Evolutionary conservation across 2,329 filamentous ascomycete species (phyloP).

Genomic region (Colletotrichum filicis): DNA sequence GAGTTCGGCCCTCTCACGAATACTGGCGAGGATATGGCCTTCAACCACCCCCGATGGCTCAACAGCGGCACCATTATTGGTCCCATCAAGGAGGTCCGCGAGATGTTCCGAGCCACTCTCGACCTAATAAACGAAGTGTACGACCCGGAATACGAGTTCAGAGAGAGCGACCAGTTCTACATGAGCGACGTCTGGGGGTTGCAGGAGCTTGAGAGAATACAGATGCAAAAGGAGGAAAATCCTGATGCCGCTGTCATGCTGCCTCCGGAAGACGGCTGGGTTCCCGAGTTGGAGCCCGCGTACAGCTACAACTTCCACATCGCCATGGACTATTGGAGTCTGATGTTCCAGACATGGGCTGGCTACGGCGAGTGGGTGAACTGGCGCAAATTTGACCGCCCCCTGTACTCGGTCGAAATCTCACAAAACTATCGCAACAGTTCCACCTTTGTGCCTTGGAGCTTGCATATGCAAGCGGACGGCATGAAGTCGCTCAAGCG

Average conservation of each 20-base stretch:
- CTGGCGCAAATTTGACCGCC: constrained; percentile 45
- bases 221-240: constrained; percentile 39
- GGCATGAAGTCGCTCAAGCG: constrained; percentile 43
- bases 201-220: constrained; percentile 54
- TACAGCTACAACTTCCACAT: constrained; percentile 45
- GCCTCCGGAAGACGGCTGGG: constrained; percentile 36
- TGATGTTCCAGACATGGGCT: constrained; percentile 52
- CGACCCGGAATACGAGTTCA: constrained; percentile 43
- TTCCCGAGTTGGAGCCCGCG: constrained; percentile 37
- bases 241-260: constrained; percentile 31
- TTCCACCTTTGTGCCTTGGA: constrained; percentile 42
- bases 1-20: constrained; percentile 51
- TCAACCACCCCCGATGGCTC: constrained; percentile 52
- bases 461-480: constrained; percentile 46
- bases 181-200: constrained; percentile 54
- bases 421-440: constrained; percentile 37
- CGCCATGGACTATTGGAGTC: constrained; percentile 52
- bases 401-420: constrained; percentile 39
- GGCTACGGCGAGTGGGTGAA: constrained; percentile 48
- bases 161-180: constrained; percentile 56
- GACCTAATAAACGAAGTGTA: constrained; percentile 47
- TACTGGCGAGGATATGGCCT: constrained; percentile 41
- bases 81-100: constrained; percentile 46
- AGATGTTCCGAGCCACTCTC: constrained; percentile 44
- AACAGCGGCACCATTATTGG: constrained; percentile 60